A percentile compares a stretch with the other conserved stretches of the same genome.
Conservation (phyloP, 2,329 filamentous ascomycete genomes). For the Lasiodiplodia citricola region DNA sequence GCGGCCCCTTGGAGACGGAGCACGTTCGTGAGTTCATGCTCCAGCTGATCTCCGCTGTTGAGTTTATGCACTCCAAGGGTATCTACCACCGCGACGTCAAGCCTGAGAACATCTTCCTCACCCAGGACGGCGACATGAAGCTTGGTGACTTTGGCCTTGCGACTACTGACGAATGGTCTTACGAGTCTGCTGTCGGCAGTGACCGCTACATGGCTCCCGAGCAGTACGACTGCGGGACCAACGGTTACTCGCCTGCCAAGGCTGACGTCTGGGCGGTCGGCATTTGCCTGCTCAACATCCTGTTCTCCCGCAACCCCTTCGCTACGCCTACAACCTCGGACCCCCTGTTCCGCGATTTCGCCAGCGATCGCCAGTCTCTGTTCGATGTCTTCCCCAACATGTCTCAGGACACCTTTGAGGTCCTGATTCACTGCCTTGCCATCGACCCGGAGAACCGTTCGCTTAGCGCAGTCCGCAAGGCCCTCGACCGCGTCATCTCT, state of each 20-base stretch:
- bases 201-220: constrained; percentile 99
- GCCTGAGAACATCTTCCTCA: constrained; percentile 98
- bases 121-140: constrained; percentile 86
- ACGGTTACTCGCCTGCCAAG: constrained; percentile 89
- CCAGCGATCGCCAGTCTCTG: constrained; percentile 88
- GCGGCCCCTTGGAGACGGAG: constrained; percentile 90
- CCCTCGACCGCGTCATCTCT: constrained; percentile 78
- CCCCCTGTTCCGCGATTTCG: constrained; percentile 90
- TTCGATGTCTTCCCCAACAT: constrained; percentile 99
- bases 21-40: constrained; percentile 98
- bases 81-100: constrained; percentile 99
- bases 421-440: constrained; percentile 87
- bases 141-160: constrained; percentile 95
- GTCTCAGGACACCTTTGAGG: constrained; percentile 97
- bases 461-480: constrained; percentile 75
- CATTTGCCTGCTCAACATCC: constrained; percentile 92
- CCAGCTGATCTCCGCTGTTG: constrained; percentile 85
- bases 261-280: constrained; percentile 98
- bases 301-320: constrained; percentile 97
- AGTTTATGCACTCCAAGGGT: constrained; percentile 87
- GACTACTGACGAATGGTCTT: constrained; percentile 86
- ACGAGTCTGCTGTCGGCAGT: constrained; percentile 91
- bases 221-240: constrained; percentile 87
- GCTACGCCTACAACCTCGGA: constrained; percentile 89
- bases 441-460: constrained; percentile 90